Conservation (phyloP, 169 alveolate genomes). For the Nephromyces sp. region DNA sequence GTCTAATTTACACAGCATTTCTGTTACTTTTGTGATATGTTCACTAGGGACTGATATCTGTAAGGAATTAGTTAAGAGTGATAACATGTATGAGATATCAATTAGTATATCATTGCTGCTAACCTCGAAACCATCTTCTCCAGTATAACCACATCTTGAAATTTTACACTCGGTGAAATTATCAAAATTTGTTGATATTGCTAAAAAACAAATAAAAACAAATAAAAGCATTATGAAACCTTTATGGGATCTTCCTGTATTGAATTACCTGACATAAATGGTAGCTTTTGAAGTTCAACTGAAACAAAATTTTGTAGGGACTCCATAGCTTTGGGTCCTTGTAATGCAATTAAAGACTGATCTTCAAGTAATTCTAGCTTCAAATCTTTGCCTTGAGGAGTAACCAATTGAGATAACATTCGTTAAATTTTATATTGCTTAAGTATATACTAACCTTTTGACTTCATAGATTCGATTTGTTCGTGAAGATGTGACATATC, state of each 20-base stretch:
- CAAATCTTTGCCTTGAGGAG: neutral
- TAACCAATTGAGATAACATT: neutral
- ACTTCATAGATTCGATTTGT: neutral
- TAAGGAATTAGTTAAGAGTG: neutral
- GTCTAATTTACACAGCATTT: neutral
- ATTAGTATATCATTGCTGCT: neutral
- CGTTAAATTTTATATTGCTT: too few relatives aligned
- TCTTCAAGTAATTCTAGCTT: slow-evolving; percentile 4
- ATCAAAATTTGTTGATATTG: neutral
- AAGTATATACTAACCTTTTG: neutral
- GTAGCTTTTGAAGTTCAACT: slow-evolving; percentile 15
- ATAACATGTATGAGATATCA: neutral
- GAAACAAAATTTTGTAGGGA: slow-evolving; percentile 33
- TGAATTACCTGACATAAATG: slow-evolving; percentile 35
- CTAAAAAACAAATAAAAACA: neutral
- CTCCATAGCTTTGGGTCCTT: slow-evolving; percentile 63
- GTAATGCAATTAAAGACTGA: slow-evolving; percentile 50
- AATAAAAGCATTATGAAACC: neutral
- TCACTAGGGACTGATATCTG: slow-evolving; percentile 8
- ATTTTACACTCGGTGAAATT: slow-evolving; percentile 24
- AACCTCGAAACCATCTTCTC: slow-evolving; percentile 78
- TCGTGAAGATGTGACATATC: neutral
- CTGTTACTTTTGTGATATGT: neutral
- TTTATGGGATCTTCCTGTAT: neutral
- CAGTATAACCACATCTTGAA: slow-evolving; percentile 70